Conservation (phyloP, 1,139 yeast genomes). For the Kodamaea ohmeri region DNA sequence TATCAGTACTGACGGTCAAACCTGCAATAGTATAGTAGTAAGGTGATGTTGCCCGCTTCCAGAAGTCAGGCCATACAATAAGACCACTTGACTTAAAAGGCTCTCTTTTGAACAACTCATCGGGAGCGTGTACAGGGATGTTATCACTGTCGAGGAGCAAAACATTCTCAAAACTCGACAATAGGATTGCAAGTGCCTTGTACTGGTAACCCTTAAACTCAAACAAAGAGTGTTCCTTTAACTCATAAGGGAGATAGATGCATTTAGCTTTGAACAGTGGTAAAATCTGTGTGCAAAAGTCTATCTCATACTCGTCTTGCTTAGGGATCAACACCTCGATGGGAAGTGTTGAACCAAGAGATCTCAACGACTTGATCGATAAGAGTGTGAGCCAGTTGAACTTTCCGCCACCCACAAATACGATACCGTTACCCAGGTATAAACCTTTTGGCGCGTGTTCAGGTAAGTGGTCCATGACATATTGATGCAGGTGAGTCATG, state of each 20-base stretch:
- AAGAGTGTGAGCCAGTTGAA: constrained; percentile 71
- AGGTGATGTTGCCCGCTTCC: constrained; percentile 48
- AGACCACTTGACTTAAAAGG: constrained; percentile 32
- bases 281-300: constrained; percentile 60
- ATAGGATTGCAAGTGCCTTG: constrained; percentile 70
- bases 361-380: constrained; percentile 62
- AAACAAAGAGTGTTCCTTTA: constrained; percentile 44
- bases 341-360: constrained; percentile 63
- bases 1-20: constrained; percentile 20
- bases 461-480: constrained; percentile 52
- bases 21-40: constrained; percentile 41
- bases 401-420: constrained; percentile 78
- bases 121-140: constrained; percentile 60
- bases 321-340: constrained; percentile 76
- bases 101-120: constrained; percentile 26
- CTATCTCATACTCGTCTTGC: constrained; percentile 64
- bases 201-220: constrained; percentile 73
- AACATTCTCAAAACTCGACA: constrained; percentile 77
- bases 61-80: constrained; percentile 49
- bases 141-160: constrained; percentile 76
- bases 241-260: constrained; percentile 55
- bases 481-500: constrained; percentile 51
- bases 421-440: constrained; percentile 72
- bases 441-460: constrained; percentile 43
- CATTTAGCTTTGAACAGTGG: constrained; percentile 73